phyloP scores from a whole-genome alignment of 176 grass and related monocot species.

The Phragmites australis region DNA sequence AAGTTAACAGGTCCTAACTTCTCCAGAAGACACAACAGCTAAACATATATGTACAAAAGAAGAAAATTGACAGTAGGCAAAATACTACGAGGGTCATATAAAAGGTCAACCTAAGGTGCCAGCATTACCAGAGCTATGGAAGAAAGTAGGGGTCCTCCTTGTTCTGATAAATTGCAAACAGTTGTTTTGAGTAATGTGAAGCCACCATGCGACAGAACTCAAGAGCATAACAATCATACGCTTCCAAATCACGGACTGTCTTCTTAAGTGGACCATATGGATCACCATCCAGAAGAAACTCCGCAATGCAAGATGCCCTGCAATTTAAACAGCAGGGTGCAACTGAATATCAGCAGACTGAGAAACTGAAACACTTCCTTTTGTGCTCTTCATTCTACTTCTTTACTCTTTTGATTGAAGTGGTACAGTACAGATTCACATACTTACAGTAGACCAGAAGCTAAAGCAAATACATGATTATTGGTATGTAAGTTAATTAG shows the following conservation, averaged over 20 bases:
- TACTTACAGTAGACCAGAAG: background rate
- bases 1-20: slow-evolving; percentile 23
- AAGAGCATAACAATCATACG: slow-evolving; percentile 31
- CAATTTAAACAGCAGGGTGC: background rate
- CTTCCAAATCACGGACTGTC: slow-evolving; percentile 52
- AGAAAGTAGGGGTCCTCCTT: slow-evolving; percentile 69
- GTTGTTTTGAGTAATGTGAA: slow-evolving; percentile 61
- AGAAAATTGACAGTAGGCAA: background rate
- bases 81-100: background rate
- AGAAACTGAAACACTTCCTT: background rate
- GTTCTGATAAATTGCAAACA: slow-evolving; percentile 70
- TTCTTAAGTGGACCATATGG: slow-evolving; percentile 58
- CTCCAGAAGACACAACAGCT: background rate
- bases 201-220: slow-evolving; percentile 56
- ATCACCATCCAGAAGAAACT: slow-evolving; percentile 76
- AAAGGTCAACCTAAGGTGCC: background rate
- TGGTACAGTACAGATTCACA: no score
- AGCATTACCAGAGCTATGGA: slow-evolving; percentile 32
- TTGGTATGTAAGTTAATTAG: background rate
- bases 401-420: background rate
- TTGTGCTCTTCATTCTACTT: background rate
- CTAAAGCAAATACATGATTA: background rate
- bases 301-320: slow-evolving; percentile 60
- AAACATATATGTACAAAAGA: slow-evolving; percentile 17
- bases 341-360: background rate